phyloP scores from a whole-genome alignment of 345 rosid genomes.

The Raphanus sativus region DNA sequence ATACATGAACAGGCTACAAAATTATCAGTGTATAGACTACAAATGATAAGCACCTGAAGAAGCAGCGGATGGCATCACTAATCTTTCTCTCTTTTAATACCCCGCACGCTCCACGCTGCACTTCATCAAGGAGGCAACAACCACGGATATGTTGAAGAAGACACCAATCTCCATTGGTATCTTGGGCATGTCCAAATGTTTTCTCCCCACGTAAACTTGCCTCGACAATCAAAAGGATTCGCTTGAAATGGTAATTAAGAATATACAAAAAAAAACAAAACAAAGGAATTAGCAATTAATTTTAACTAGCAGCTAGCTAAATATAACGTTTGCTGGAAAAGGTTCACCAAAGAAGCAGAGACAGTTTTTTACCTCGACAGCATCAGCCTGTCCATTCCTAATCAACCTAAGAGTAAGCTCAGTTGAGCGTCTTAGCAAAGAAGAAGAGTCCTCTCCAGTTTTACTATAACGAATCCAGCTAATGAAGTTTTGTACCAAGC shows the following conservation, averaged over 20 bases:
- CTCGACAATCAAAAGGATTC: conserved; percentile 66
- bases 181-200: conserved; percentile 69
- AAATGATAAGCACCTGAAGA: conserved; percentile 65
- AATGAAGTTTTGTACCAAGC: conserved; percentile 56
- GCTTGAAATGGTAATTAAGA: conserved; percentile 41
- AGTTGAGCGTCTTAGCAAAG: conserved; percentile 65
- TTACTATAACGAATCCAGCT: conserved; percentile 86
- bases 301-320: conserved; percentile 11
- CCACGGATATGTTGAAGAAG: conserved; percentile 89
- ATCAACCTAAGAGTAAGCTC: conserved; percentile 74
- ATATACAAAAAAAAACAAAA: conserved; percentile 6
- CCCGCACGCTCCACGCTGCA: conserved; percentile 59
- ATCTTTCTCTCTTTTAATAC: conserved; percentile 66
- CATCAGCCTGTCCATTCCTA: conserved; percentile 76
- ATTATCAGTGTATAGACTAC: conserved; percentile 2
- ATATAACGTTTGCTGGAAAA: background rate
- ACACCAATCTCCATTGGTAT: conserved; percentile 72
- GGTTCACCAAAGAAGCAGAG: conserved; percentile 4
- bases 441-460: conserved; percentile 61
- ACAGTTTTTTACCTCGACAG: conserved; percentile 66
- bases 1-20: conserved; percentile 2
- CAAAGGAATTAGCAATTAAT: conserved; percentile 31
- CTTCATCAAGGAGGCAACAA: conserved; percentile 86
- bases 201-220: conserved; percentile 66
- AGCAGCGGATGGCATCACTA: conserved; percentile 76